These are phyloP conservation scores for Xylariaceae sp. DNA, from an alignment of 2,329 filamentous ascomycete genomes.

Conservation along the genomic window DNA sequence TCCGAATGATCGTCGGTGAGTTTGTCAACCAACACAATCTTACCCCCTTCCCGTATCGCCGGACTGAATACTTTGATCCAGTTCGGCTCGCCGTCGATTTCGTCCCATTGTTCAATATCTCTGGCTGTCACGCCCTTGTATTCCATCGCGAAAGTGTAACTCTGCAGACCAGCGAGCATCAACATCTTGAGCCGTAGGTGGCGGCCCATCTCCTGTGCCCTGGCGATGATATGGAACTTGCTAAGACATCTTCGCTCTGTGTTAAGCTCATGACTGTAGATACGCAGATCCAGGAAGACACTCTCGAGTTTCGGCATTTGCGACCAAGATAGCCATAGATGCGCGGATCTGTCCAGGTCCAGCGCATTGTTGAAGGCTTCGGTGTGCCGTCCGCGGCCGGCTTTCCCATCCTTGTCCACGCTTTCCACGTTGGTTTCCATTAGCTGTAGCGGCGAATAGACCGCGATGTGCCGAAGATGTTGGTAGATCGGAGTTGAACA, in stretches of 20 bases:
- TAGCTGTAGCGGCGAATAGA: conserved; percentile 25
- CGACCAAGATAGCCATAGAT: conserved; percentile 28
- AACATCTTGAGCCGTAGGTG: conserved; percentile 25
- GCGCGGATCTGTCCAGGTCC: conserved; percentile 23
- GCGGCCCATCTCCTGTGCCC: conserved; percentile 25
- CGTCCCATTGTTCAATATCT: conserved; percentile 20
- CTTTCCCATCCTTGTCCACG: not conserved
- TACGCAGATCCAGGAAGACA: conserved; percentile 27
- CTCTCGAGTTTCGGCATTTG: conserved; percentile 27
- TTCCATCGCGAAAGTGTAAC: conserved; percentile 21
- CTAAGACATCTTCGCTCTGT: conserved; percentile 22
- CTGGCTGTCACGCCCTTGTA: conserved; percentile 15
- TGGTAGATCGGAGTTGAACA: conserved; percentile 12
- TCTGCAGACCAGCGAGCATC: conserved; percentile 28
- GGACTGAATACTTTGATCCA: conserved; percentile 28
- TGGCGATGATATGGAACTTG: conserved; percentile 18
- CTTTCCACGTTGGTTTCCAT: conserved; percentile 12
- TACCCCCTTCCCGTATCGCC: conserved; percentile 24
- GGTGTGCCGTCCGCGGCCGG: not conserved
- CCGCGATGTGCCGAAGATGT: conserved; percentile 22
- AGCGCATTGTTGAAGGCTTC: conserved; percentile 17
- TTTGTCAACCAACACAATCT: conserved; percentile 26
- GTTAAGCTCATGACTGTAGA: conserved; percentile 27
- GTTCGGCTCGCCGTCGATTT: conserved; percentile 25
- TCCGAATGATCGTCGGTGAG: conserved; percentile 6